Conservation (phyloP, 2,329 filamentous ascomycete species). For the Cladosporium halotolerans region DNA sequence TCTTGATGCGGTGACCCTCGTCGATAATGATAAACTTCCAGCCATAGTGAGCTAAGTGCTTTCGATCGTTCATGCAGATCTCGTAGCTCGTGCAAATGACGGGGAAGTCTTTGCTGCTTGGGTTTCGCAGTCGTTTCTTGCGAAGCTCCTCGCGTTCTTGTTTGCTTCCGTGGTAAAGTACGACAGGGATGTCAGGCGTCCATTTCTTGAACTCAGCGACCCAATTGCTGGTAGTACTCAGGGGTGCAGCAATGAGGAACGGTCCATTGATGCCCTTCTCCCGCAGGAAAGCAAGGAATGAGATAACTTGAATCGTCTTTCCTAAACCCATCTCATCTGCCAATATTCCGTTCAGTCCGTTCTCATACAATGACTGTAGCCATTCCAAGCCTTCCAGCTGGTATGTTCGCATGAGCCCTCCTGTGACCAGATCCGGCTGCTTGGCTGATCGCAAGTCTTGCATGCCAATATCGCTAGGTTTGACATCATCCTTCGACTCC, state of each 20-base stretch:
- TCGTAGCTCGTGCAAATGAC: constrained; percentile 94
- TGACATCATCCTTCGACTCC: constrained; percentile 52
- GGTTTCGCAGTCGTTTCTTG: constrained; percentile 61
- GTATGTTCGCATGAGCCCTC: constrained; percentile 88
- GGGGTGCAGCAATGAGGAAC: constrained; percentile 80
- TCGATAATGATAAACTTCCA: constrained; percentile 99
- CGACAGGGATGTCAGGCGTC: constrained; percentile 80
- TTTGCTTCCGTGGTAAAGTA: constrained; percentile 85
- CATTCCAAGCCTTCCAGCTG: constrained; percentile 92
- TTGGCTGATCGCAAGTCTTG: constrained; percentile 71
- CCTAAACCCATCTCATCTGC: constrained; percentile 93
- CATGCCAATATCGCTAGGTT: constrained; percentile 55
- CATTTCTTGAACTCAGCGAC: constrained; percentile 87
- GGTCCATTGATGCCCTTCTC: constrained; percentile 85
- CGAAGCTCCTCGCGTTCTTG: constrained; percentile 72
- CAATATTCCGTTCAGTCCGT: constrained; percentile 84
- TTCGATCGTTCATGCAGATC: constrained; percentile 86
- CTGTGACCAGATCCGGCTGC: constrained; percentile 78
- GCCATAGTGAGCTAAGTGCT: constrained; percentile 72
- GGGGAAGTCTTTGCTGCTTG: constrained; percentile 69
- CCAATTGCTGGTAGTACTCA: constrained; percentile 94
- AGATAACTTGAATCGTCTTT: constrained; percentile 88
- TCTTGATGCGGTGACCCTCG: constrained; percentile 95
- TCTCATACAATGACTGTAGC: constrained; percentile 78
- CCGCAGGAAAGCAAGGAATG: constrained; percentile 76